These are phyloP conservation scores for Carpinus fangiana DNA, from an alignment of 306 rosid genomes.

Conservation along the genomic window DNA sequence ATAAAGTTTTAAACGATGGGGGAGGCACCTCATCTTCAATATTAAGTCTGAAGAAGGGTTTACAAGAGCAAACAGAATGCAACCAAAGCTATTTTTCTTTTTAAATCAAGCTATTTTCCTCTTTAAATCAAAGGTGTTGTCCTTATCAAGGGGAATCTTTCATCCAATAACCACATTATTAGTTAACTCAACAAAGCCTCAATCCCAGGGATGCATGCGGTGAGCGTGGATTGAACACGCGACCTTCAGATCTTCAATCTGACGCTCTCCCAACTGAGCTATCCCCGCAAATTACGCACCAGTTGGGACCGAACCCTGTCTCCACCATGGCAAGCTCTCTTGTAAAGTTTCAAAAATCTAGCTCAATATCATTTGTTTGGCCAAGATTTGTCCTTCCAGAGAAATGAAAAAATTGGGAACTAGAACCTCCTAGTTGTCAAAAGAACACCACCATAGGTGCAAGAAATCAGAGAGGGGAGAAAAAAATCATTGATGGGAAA, in stretches of 20 bases:
- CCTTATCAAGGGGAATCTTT: neutral
- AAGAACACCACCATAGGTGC: neutral
- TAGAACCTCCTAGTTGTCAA: neutral
- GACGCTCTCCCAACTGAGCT: slow-evolving; percentile 82
- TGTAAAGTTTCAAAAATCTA: neutral
- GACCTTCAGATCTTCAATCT: slow-evolving; percentile 71
- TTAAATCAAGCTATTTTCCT: neutral
- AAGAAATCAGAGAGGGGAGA: neutral
- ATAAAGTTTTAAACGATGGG: neutral
- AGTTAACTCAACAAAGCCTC: slow-evolving; percentile 25
- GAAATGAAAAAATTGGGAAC: neutral
- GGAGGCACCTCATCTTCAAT: neutral
- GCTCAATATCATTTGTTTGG: neutral
- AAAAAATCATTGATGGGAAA: neutral
- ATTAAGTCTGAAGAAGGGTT: neutral
- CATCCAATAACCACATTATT: slow-evolving; percentile 6
- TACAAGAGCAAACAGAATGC: neutral
- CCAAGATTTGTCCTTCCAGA: neutral
- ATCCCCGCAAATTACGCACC: slow-evolving; percentile 61
- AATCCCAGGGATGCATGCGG: slow-evolving; percentile 50
- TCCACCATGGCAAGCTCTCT: slow-evolving; percentile 22
- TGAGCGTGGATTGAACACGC: slow-evolving; percentile 77
- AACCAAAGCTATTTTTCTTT: neutral
- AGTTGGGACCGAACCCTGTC: slow-evolving; percentile 30
- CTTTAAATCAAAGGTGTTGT: neutral